phyloP scores from a whole-genome alignment of 164 flowering plant genomes.

The Berberis thunbergii region DNA sequence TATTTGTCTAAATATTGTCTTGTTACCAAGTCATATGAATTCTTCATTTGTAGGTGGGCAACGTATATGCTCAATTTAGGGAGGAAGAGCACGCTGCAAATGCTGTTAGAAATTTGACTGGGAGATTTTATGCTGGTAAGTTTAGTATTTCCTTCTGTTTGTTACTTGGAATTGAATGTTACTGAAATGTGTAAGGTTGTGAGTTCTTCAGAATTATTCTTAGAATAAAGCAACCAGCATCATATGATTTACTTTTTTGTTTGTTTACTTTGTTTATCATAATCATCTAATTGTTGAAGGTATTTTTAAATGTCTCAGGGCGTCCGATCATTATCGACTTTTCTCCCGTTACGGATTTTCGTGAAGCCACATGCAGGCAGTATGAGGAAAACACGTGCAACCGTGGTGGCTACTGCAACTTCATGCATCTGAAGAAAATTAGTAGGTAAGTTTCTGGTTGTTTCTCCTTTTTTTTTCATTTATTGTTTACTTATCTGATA shows the following conservation, averaged over 20 bases:
- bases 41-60: constrained; percentile 56
- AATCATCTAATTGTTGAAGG: neutral
- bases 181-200: no score
- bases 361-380: constrained; percentile 93
- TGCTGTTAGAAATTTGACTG: constrained; percentile 58
- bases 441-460: constrained; percentile 38
- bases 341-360: constrained; percentile 93
- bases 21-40: no score
- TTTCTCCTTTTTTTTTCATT: neutral
- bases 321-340: constrained; percentile 91
- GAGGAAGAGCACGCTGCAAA: constrained; percentile 88
- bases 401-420: constrained; percentile 92
- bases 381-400: constrained; percentile 83
- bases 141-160: neutral
- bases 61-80: constrained; percentile 85
- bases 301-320: constrained; percentile 29
- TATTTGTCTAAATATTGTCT: no score
- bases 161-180: neutral
- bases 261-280: neutral
- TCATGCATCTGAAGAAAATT: constrained; percentile 89
- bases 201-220: no score
- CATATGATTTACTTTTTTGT: neutral
- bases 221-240: no score
- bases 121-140: constrained; percentile 83
- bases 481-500: neutral